These are phyloP conservation scores for Deakozyma indianensis DNA, from an alignment of 805 yeast species.

Conservation along the genomic window DNA sequence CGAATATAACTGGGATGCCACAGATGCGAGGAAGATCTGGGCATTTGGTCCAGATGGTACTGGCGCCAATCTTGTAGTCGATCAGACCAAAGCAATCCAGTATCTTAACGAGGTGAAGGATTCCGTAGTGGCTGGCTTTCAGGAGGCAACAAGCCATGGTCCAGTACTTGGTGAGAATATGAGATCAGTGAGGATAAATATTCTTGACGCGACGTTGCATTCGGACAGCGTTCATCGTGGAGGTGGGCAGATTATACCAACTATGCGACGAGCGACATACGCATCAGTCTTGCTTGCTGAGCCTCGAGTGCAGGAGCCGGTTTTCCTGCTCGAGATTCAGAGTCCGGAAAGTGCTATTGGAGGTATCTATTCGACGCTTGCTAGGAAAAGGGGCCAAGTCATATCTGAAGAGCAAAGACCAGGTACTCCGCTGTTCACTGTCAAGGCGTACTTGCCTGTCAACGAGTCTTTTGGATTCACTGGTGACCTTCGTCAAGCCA, in stretches of 20 bases:
- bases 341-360: constrained; percentile 90
- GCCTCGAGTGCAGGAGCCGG: constrained; percentile 87
- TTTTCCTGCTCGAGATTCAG: constrained; percentile 82
- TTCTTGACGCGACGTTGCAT: constrained; percentile 82
- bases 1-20: constrained; percentile 84
- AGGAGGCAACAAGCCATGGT: constrained; percentile 93
- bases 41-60: constrained; percentile 94
- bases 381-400: constrained; percentile 91
- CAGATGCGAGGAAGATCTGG: constrained; percentile 93
- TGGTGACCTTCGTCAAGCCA: constrained; percentile 86
- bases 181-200: constrained; percentile 80
- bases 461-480: constrained; percentile 92
- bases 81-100: constrained; percentile 88
- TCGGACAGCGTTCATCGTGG: constrained; percentile 96
- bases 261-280: constrained; percentile 89
- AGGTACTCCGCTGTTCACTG: constrained; percentile 90
- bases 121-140: constrained; percentile 89
- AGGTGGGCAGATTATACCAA: constrained; percentile 92
- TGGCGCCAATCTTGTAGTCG: constrained; percentile 85
- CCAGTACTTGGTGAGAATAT: constrained; percentile 76
- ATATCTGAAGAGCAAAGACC: constrained; percentile 90
- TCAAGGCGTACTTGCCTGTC: constrained; percentile 88
- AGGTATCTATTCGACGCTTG: constrained; percentile 90
- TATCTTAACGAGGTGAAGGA: constrained; percentile 84
- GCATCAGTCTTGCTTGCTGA: constrained; percentile 85